A percentile compares a stretch with the other conserved stretches of the same genome.
phyloP scores from a whole-genome alignment of 2,329 filamentous ascomycete species.

The Apiospora koreana region DNA sequence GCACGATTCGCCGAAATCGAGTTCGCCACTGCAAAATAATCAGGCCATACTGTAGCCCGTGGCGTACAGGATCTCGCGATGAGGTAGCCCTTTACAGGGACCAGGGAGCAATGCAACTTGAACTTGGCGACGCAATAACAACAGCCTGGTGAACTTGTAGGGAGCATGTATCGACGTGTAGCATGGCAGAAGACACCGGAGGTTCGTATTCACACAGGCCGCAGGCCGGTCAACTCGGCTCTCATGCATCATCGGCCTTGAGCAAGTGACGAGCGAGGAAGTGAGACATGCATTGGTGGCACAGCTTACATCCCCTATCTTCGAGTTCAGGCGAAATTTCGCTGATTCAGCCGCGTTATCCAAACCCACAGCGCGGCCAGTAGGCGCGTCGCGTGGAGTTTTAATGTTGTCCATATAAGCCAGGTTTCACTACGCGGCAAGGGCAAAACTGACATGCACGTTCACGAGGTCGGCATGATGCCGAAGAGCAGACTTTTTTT shows the following conservation, averaged over 20 bases:
- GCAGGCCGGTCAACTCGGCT: background rate
- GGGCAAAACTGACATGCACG: background rate
- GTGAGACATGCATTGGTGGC: slow-evolving; percentile 1
- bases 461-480: background rate
- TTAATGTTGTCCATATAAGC: background rate
- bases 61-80: background rate
- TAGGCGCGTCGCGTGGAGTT: background rate
- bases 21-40: background rate
- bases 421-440: background rate
- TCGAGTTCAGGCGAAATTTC: background rate
- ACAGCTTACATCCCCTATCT: slow-evolving; percentile 3
- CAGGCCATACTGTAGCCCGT: background rate
- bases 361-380: background rate
- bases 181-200: background rate
- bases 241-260: background rate
- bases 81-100: background rate
- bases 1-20: slow-evolving; percentile 1
- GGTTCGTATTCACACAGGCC: background rate
- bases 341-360: slow-evolving; percentile 3
- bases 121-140: background rate
- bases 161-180: background rate
- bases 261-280: background rate
- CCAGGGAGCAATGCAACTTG: background rate
- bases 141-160: background rate
- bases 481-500: background rate